Evolutionary conservation across 768 basidiomycete genomes (phyloP), one percentile per base, ranked within the genome.

Genomic region (Boletus vinaceobasis): DNA sequence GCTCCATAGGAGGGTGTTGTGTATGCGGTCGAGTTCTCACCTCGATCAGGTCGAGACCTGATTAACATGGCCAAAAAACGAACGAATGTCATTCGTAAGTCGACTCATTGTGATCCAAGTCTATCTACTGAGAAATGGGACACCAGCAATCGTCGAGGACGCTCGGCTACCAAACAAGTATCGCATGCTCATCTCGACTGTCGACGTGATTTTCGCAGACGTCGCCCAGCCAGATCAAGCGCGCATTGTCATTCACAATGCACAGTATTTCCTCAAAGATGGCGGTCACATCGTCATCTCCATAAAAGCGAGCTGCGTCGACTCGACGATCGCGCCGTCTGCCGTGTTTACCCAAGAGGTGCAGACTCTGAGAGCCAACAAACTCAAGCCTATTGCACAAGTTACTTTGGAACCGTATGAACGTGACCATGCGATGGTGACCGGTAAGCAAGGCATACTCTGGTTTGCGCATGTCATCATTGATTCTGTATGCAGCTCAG

Each of bases 21-120:
- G 9, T 98, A 99, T 71, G 97, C 97, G 19, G 97, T 99, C 32
- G 97, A 99, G 73, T 98, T 99, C 76, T 98, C 97, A 3, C 80
- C 87, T 62, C 85, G 97, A 65, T 96, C 94, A 51, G 97, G 97
- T 35, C 91, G 97, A 74, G 97, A 99, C 75, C 76, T 98, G 58
- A 97, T 99, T 63, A 90, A 90, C 75, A 99, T 98, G 97, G 96
- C 97, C 33, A 98, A 98, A 77, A 98, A 97, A 76, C 83, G 97
- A 56, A 98, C 97, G 60, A 99, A 98, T 73, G 93, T 98, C 60
- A 96, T 98, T 66, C 97, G 93, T 96, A 75, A 55, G 90, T 80
- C 3, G 32, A 35, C 46, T 27, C 6, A 21, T 14, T 9, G 26
- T 50, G 23, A 33, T 50, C 35, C 7, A 48, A 11, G 39, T 49